Evolutionary conservation across 352 stramenopile species (phyloP), one percentile per base, ranked within the genome.

Genomic region (Globisporangium splendens): DNA sequence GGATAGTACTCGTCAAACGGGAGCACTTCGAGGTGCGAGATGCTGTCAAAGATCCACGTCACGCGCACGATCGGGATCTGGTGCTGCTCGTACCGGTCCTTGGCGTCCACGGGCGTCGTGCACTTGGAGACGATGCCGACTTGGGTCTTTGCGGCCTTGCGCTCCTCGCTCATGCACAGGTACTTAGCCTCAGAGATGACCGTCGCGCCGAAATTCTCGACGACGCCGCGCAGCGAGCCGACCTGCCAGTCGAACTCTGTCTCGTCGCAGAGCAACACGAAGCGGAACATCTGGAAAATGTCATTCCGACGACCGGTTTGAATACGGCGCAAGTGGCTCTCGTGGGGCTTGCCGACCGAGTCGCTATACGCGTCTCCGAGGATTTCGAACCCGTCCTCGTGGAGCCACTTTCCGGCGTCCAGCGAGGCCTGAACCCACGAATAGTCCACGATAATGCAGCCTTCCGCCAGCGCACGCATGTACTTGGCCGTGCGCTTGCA

Each of bases 21-120:
- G 22, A 92, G 72, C 41, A 93, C 74, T 64, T 89, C 74, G 18
- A 93, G 68, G 64, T 94, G 70, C 59, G 83, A 93, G 63, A 95
- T 89, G 66, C 86, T 93, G 67, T 95, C 86, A 46, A 93, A 89
- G 57, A 95, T 78, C 86, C 86, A 95, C 41, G 82, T 88, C 47
- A 92, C 86, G 22, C 85, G 86, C 43, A 95, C 84, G 42, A 95
- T 92, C 13, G 84, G 86, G 50, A 93, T 91, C 41, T 88, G 70
- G 57, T 88, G 76, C 48, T 83, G 65, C 38, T 84, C 56, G 73
- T 73, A 92, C 35, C 87, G 72, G 41, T 55, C 49, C 59, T 78
- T 85, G 33, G 84, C 86, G 18, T 79, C 71, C 8, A 61, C 63
- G 1, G 79, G 72, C 1, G 78, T 58, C 39, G 84, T 85, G n/a